Base-by-base conservation (phyloP, 2,329 filamentous ascomycete genomes). In the Hypoxylon sp. region DNA sequence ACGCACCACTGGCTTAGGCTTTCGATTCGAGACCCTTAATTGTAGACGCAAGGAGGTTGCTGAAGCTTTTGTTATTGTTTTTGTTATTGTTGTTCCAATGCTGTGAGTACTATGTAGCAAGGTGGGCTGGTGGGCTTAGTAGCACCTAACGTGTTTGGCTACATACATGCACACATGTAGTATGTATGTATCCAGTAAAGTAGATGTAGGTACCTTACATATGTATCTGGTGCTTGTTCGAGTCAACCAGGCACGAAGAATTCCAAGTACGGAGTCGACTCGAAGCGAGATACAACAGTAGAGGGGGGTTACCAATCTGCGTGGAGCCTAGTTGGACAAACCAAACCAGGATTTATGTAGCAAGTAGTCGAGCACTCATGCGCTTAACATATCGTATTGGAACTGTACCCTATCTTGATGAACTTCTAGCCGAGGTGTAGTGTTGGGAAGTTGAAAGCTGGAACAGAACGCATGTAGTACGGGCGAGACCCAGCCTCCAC, bases 1-100 rank as follows among this genome's bases (percentile, higher is more conserved):
- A 60, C 63, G 34, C 63, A 68, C 57, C 57, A 43, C 45, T 67
- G 51, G 51, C 57, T 58, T 68, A 43, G 59, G 65, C 60, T 59
- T 57, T 62, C 58, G 53, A 57, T 49, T 34, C 36, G 55, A 48
- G 59, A 65, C 49, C 43, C n/a, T 32, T 23, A 21, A 21, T 50
- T 9, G 32, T 50, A 36, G 11, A 51, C 13, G 46, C 41, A 59
- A 43, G 25, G 30, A n/a, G 32, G 17, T 25, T 34, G 13, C 19
- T 30, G 28, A 11, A 10, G 38, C 13, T n/a, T 49, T 48, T 17
- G 30, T 38, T 30, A 11, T 13, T n/a, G 23, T n/a, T 17, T 17
- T 43, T 30, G 36, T 55, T 55, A 19, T 28, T 25, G n/a, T 41
- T 53, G 6, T 28, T 55, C 25, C 28, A 17, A 23, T 52, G 17